Base-by-base conservation (phyloP, 805 yeast genomes). In the Lachancea sp. region DNA sequence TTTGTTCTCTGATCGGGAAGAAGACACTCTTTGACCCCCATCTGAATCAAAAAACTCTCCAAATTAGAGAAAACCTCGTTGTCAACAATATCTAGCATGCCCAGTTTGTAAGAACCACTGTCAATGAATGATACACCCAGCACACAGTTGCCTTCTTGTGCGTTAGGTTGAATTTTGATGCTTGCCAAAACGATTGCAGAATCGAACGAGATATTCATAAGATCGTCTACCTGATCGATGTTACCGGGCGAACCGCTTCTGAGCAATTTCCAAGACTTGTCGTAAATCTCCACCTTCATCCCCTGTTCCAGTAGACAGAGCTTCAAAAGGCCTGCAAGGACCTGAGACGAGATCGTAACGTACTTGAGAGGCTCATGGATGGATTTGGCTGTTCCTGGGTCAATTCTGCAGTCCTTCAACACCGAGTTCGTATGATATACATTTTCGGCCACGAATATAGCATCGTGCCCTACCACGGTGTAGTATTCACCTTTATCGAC, bases 161-260 rank as follows among this genome's bases (percentile, higher is more conserved):
- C 49, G 38, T 60, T 63, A 32, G 59, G 55, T 15, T 58, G 59
- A 3, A 69, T 44, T 43, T 69, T 70, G 44, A 70, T 40, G 13
- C 71, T 62, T 12, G 69, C 78, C 12, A 80, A 73, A 36, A 82
- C 77, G 12, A 82, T 73, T 0, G 82, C 75, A 27, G 71, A 63
- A 27, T 72, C 75, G 20, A 69, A 62, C 10, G 75, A 68, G 2
- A 69, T 60, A 42, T 67, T 67, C 51, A 88, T 70, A 65, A 87
- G 66, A 29, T 84, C 89, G 52, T 86, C 96, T 38, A 85, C 77
- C 36, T 73, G 80, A 47, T 82, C 85, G 41, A 90, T 67, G 63
- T 93, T 90, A 5, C 99, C 99, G 0, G 98, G 97, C 1, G 95
- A 82, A 0, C 96, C 96, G 36, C 72, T 66, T 46, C 70, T 75